Evolutionary conservation across 2,329 filamentous ascomycete species (phyloP), one percentile per base, ranked within the genome.

Genomic region (Pestalotiopsis sp.): DNA sequence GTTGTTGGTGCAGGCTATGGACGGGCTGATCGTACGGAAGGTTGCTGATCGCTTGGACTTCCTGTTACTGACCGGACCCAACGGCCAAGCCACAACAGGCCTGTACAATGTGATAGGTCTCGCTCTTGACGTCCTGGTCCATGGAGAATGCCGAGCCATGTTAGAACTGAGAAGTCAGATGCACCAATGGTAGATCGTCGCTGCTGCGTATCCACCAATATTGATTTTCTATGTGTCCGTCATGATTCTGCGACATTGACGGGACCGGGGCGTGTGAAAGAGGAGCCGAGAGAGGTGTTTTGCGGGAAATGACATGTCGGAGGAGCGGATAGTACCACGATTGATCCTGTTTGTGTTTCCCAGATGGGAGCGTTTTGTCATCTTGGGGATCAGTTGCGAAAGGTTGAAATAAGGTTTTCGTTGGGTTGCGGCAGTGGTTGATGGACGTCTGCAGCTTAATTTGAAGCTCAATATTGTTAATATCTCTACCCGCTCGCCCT

Each of bases 381-480:
- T 52, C 45, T 52, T 52, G 17, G 45, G 45, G n/a, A 52, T 52
- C 25, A 38, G 9, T 64, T 45, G 49, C 64, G 36, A 60, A 27
- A 60, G 14, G 64, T 66, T 38, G 64, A 66, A 66, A 36, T 60
- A 66, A 66, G 64, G 64, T 66, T 66, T 59, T 66, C 36, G 31
- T 66, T 66, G 64, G 64, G 57, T 67, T 63, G 58, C 66, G 66
- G 66, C 66, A 67, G 41, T 67, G 20, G 38, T 67, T 12, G 49
- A 27, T 58, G 41, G 36, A 38, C 58, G 45, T 49, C 39, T 67
- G 58, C 66, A 67, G 41, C 49, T 67, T 63, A 67, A 62, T 62
- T 62, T 62, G 66, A 62, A 67, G 39, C 66, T 57, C 65, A 59
- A 62, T 67, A 67, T 67, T 56, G 59, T 63, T 63, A 67, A 67